Evolutionary conservation across 345 rosid genomes (phyloP).

Genomic region (Lepidium didymum): DNA sequence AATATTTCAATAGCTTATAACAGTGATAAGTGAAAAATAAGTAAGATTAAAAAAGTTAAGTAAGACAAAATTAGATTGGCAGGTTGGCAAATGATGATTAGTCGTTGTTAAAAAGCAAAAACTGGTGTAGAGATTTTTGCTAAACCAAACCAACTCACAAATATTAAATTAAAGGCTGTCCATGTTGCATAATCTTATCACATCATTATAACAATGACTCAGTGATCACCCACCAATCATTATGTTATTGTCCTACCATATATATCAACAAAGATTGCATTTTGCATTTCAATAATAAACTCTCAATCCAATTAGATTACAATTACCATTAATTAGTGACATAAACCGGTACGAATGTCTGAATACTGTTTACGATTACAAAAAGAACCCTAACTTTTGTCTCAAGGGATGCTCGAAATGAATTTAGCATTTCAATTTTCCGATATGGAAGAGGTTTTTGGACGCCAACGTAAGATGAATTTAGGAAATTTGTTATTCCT

Average conservation of each 20-base stretch:
- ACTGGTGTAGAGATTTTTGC: not conserved
- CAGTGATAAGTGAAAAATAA: not conserved
- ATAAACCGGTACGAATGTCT: too few species aligned
- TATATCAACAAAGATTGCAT: conserved; percentile 2
- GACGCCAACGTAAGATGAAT: too few species aligned
- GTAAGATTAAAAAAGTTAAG: not conserved
- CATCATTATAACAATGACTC: not conserved
- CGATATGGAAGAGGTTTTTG: too few species aligned
- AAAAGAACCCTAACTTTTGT: too few species aligned
- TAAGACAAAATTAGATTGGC: conserved; percentile 2
- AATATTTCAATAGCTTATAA: not conserved
- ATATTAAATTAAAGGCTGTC: not conserved
- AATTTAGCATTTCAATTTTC: too few species aligned
- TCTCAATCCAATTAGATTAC: not conserved
- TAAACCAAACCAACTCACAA: conserved; percentile 1
- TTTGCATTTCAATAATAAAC: not conserved
- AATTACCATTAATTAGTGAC: too few species aligned
- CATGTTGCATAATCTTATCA: conserved; percentile 8
- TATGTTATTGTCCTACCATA: conserved; percentile 2
- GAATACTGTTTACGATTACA: too few species aligned
- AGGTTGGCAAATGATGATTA: conserved; percentile 20
- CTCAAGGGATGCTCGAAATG: too few species aligned
- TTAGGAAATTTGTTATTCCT: too few species aligned
- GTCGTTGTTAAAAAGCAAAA: conserved; percentile 17
- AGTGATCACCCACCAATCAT: conserved; percentile 1